Evolutionary conservation across 2,329 filamentous ascomycete genomes (phyloP).

Genomic region (Claviceps cyperi): DNA sequence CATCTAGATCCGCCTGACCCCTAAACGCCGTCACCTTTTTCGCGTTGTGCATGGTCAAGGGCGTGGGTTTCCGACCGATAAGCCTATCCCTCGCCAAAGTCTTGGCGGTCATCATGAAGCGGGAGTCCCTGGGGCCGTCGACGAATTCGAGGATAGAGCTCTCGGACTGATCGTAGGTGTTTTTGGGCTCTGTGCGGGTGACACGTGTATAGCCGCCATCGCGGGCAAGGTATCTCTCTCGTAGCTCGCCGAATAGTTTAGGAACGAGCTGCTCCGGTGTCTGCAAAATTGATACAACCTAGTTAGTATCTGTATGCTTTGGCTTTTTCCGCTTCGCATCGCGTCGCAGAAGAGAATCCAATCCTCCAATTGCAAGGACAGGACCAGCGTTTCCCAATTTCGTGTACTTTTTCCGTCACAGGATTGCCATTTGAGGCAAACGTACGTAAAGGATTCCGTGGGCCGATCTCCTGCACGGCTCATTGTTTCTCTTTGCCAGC

Average conservation of each 20-base stretch:
- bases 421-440: not conserved
- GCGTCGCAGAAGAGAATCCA: not conserved
- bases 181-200: constrained; percentile 77
- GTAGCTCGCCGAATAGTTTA: constrained; percentile 77
- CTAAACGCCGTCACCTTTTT: constrained; percentile 71
- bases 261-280: constrained; percentile 56
- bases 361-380: not conserved
- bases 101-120: constrained; percentile 85
- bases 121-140: constrained; percentile 85
- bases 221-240: constrained; percentile 61
- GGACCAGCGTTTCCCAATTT: not conserved
- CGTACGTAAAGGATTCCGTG: constrained; percentile 73
- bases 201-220: constrained; percentile 93
- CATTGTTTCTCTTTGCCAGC: constrained; percentile 82
- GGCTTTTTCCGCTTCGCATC: too few species aligned
- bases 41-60: constrained; percentile 65
- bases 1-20: constrained; percentile 54
- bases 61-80: constrained; percentile 44
- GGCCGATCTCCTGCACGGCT: constrained; percentile 62
- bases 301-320: not conserved
- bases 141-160: constrained; percentile 90
- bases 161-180: constrained; percentile 69
- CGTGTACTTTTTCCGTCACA: not conserved
- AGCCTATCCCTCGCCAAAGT: constrained; percentile 53
- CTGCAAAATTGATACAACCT: constrained; percentile 23